Evolutionary conservation across 2,329 filamentous ascomycete genomes (phyloP).

Genomic region (Penicillium sp.): DNA sequence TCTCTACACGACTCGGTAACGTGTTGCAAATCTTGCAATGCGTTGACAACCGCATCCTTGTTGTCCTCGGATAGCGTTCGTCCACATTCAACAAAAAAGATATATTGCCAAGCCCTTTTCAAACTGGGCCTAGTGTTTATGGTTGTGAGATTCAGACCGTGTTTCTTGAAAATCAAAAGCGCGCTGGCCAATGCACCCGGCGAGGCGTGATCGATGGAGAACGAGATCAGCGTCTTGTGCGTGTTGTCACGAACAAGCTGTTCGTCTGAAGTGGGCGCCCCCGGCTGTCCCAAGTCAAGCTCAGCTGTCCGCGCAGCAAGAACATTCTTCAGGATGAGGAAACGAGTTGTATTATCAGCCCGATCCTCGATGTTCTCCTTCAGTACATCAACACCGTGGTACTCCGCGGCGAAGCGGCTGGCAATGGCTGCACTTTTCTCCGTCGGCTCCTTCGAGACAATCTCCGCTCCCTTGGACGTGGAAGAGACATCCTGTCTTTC

Average conservation of each 20-base stretch:
- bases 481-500: constrained; percentile 81
- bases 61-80: constrained; percentile 44
- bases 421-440: constrained; percentile 74
- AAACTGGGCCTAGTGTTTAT: constrained; percentile 85
- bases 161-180: constrained; percentile 72
- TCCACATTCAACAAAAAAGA: constrained; percentile 91
- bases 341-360: constrained; percentile 49
- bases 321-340: constrained; percentile 45
- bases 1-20: constrained; percentile 42
- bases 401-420: constrained; percentile 68
- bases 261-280: constrained; percentile 4
- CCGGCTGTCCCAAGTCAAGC: constrained; percentile 18
- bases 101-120: constrained; percentile 76
- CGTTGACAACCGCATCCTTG: constrained; percentile 28
- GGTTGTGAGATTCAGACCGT: constrained; percentile 78
- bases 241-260: constrained; percentile 5
- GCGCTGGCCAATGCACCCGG: constrained; percentile 83
- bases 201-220: constrained; percentile 73
- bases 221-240: constrained; percentile 74
- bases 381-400: constrained; percentile 69
- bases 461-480: constrained; percentile 80
- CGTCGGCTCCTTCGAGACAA: constrained; percentile 59
- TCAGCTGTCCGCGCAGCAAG: constrained; percentile 26
- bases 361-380: constrained; percentile 49
- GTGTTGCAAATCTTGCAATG: constrained; percentile 34